These are phyloP conservation scores for Solanum ossicruentum DNA, from an alignment of 257 asterid genomes.

Conservation along the genomic window DNA sequence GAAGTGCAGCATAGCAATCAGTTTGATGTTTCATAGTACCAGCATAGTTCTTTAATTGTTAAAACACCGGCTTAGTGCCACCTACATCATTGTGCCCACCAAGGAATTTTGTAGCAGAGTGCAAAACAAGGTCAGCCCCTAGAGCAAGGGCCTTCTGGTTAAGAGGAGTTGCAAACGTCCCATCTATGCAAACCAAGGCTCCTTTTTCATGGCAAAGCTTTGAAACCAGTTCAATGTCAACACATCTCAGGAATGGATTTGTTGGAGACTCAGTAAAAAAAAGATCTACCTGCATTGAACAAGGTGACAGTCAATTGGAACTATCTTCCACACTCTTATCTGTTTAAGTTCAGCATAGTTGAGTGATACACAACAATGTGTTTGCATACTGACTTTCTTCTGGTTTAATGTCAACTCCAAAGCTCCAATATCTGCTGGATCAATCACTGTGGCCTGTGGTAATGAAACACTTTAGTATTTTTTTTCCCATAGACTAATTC, in stretches of 20 bases:
- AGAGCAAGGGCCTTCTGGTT: slow-evolving; percentile 91
- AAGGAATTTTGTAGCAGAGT: slow-evolving; percentile 81
- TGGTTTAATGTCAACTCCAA: slow-evolving; percentile 61
- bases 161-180: slow-evolving; percentile 90
- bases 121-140: slow-evolving; percentile 85
- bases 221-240: slow-evolving; percentile 80
- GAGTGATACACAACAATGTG: neutral
- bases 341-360: neutral
- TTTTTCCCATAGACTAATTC: neutral
- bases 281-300: slow-evolving; percentile 61
- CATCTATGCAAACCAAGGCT: slow-evolving; percentile 73
- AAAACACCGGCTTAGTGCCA: neutral
- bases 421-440: slow-evolving; percentile 82
- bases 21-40: neutral
- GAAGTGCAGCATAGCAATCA: neutral
- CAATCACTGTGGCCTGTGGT: slow-evolving; percentile 79
- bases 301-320: neutral
- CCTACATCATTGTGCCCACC: slow-evolving; percentile 94
- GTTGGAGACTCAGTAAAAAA: slow-evolving; percentile 94
- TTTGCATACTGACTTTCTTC: slow-evolving; percentile 39
- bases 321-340: neutral
- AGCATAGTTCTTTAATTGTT: neutral
- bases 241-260: slow-evolving; percentile 86
- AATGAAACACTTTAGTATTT: neutral
- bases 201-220: slow-evolving; percentile 84